Evolutionary conservation across 2,329 filamentous ascomycete genomes (phyloP), one percentile per base, ranked within the genome.

Genomic region (Nectriaceae sp.): DNA sequence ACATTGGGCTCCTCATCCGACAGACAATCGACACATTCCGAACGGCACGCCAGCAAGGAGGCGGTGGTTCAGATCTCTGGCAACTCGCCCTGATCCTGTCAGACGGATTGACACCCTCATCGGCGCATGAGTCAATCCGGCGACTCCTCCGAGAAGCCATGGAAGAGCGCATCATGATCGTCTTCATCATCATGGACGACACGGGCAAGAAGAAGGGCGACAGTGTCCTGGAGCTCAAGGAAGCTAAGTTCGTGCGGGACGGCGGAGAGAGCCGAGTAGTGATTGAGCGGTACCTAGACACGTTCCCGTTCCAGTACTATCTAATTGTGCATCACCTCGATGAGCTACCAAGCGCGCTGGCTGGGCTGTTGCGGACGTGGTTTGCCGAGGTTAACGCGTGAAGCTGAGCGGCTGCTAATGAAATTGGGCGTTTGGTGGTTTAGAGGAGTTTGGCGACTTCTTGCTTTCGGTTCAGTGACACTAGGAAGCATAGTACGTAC

Each of bases 281-380:
- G 61, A 91, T 95, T 69, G 88, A 90, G 75, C 84, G 89, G 63
- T 99, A 99, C 67, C 80, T 99, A 60, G 95, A 99, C 68, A 88
- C 85, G 6, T 99, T 99, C 70, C 94, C 95, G 0, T 99, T 99
- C 74, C 85, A 88, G 68, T 99, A 97, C 74, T 99, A 97, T 68
- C 74, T 99, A 47, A 90, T 99, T 59, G 94, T 99, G 49, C 85
- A 93, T 57, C 85, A 97, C 73, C 85, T 99, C 40, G 85, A 88
- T 63, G 94, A 99, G 70, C 76, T 99, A 64, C 94, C 95, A 4
- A 85, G 84, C 26, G 92, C 97, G 37, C 70, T 99, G 70, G 89
- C 91, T 13, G 89, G 89, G 21, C 80, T 96, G 58, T 72, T 99
- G 73, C 87, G 93, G 72, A 95, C 95, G 57, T 99, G 95, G 95